These are phyloP conservation scores for Ustanciosporium gigantosporum DNA, from an alignment of 1,284 basidiomycete species.

Conservation along the genomic window DNA sequence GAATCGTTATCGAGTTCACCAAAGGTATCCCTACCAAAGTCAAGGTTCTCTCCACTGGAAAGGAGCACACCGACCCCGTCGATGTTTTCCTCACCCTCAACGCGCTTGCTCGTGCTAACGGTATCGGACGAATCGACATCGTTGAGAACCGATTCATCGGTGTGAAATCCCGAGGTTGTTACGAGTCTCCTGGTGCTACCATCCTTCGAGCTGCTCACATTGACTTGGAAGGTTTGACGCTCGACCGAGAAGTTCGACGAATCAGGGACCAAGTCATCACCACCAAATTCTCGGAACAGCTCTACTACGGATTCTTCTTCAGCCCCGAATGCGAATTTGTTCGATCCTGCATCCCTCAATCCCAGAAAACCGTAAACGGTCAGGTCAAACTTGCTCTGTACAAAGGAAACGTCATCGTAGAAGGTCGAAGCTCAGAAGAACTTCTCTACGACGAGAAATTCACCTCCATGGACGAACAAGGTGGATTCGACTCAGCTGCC, in stretches of 20 bases:
- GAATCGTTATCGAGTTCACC: constrained; percentile 71
- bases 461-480: constrained; percentile 99
- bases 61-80: constrained; percentile 76
- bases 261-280: constrained; percentile 94
- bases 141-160: constrained; percentile 99
- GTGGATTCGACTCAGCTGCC: constrained; percentile 76
- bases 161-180: constrained; percentile 97
- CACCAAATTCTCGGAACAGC: constrained; percentile 81
- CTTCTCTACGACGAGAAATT: constrained; percentile 90
- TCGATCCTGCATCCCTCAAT: constrained; percentile 74
- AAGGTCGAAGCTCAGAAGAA: constrained; percentile 87
- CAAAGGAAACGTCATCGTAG: constrained; percentile 94
- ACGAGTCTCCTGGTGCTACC: constrained; percentile 94
- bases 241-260: constrained; percentile 94
- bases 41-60: constrained; percentile 45
- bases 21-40: constrained; percentile 70
- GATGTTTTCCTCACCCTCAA: constrained; percentile 94
- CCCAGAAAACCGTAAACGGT: constrained; percentile 95
- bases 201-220: constrained; percentile 94
- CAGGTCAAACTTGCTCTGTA: constrained; percentile 85
- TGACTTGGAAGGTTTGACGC: constrained; percentile 93
- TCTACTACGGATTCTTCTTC: constrained; percentile 95
- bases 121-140: constrained; percentile 94
- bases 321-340: constrained; percentile 92
- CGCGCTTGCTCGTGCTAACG: constrained; percentile 88